Conservation (phyloP, 2,329 filamentous ascomycete genomes). For the Pseudocercospora fijiensis region DNA sequence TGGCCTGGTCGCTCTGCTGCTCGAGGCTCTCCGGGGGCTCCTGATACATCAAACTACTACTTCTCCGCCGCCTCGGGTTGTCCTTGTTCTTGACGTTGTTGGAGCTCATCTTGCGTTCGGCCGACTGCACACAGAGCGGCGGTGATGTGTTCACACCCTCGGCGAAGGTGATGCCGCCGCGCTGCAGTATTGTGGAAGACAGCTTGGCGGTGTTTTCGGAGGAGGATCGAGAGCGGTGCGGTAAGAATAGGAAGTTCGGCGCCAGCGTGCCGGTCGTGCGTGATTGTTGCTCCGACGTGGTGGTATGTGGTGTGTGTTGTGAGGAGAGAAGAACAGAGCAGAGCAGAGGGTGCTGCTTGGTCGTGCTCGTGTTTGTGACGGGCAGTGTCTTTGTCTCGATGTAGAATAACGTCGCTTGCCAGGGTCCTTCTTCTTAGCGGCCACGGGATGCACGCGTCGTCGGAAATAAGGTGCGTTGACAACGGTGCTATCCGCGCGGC, state of each 20-base stretch:
- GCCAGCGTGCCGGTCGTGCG: conserved; percentile 29
- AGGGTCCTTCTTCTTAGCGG: not conserved
- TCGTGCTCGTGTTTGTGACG: not conserved
- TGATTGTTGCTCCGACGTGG: not conserved
- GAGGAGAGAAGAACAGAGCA: not conserved
- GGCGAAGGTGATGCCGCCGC: conserved; percentile 83
- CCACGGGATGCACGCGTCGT: conserved; percentile 2
- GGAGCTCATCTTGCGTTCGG: conserved; percentile 46
- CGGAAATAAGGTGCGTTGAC: conserved; percentile 3
- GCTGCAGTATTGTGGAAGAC: conserved; percentile 86
- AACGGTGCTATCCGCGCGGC: not conserved
- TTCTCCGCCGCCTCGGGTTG: conserved; percentile 72
- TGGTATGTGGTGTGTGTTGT: not conserved
- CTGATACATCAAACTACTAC: conserved; percentile 97
- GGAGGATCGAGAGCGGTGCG: conserved; percentile 25
- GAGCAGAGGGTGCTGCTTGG: not conserved
- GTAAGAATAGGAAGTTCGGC: conserved; percentile 32
- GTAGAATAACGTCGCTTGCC: conserved; percentile 2
- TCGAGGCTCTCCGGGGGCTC: conserved; percentile 95
- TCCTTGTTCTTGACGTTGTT: conserved; percentile 56
- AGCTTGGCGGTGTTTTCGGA: conserved; percentile 80
- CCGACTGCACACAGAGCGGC: conserved; percentile 35
- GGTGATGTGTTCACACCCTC: conserved; percentile 62
- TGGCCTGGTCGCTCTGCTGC: conserved; percentile 94
- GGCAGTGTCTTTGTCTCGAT: not conserved